Evolutionary conservation across 257 asterid species (phyloP), one percentile per base, ranked within the genome.

Genomic region (Solanum commersonii): DNA sequence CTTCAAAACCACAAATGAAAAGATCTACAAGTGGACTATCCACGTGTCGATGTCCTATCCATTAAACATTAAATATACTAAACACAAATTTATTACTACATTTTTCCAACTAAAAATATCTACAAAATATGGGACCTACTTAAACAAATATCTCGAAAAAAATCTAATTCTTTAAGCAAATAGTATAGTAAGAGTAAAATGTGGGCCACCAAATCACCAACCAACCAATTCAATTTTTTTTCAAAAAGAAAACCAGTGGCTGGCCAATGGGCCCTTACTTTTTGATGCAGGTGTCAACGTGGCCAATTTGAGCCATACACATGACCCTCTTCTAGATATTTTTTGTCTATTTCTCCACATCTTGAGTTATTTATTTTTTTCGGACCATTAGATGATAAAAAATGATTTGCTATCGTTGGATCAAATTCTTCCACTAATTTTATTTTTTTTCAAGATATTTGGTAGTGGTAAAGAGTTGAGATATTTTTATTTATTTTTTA

Each of bases 291-390:
- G 60, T 88, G 22, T 56, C 60, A 81, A 92, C 93, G 93, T 92
- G 97, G 95, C 94, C 59, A 92, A 78, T 96, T 93, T 87, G 89
- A 89, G 89, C 98, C 99, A 90, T 85, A 91, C 92, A 89, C 87
- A 34, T 23, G 25, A 31, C 27, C 44, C 52, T 31, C 40, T 33
- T 18, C 27, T 44, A 92, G 96, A 94, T 94, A 94, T 94, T 95
- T 46, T 44, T 12, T 42, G 87, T 83, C 91, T 85, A 87, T 83
- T 79, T 89, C 88, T 83, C 74, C 2, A 27, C 25, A 77, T n/a
- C 84, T 40, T 16, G 6, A 52, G 60, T 44, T 15, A 0, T 1
- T 56, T 6, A 1, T 59, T 59, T 7, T 8, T 59, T 59, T n/a
- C 0, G 8, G 31, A n/a, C 96, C 98, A 90, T 95, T 91, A 89